Percentiles rank a stretch among this genome's conserved stretches.
These are phyloP conservation scores for Candida palmyrensis DNA, from an alignment of 805 yeast genomes.

Conservation along the genomic window DNA sequence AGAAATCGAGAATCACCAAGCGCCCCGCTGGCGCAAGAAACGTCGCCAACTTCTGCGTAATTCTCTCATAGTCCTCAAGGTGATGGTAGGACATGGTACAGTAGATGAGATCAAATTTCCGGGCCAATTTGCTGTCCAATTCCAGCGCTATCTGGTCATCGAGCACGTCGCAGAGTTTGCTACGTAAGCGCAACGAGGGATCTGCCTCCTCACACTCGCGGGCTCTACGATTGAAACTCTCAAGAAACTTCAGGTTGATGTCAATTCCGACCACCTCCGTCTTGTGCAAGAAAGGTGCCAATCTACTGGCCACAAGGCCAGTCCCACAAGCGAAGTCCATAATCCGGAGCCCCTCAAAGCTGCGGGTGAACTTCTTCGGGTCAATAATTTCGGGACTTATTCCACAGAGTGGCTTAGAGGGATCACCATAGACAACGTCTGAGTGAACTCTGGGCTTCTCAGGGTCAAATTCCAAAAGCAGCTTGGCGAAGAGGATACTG, in stretches of 20 bases:
- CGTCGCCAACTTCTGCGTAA: conserved; percentile 24
- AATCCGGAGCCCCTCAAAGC: conserved; percentile 4
- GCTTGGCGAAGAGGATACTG: conserved; percentile 14
- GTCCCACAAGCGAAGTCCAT: conserved; percentile 44
- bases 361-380: conserved; percentile 6
- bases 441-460: too few species aligned
- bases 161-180: conserved; percentile 21
- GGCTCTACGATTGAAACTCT: conserved; percentile 4
- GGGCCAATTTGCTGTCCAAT: conserved; percentile 11
- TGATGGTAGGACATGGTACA: conserved; percentile 39
- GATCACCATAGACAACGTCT: conserved; percentile 11
- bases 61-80: conserved; percentile 22
- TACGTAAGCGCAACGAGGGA: conserved; percentile 1
- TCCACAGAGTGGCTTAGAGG: conserved; percentile 8
- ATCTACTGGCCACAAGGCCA: conserved; percentile 28
- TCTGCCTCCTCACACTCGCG: neutral
- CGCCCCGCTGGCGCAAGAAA: conserved; percentile 28
- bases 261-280: conserved; percentile 32
- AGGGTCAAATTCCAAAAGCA: conserved; percentile 16
- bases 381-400: conserved; percentile 3
- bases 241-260: conserved; percentile 22
- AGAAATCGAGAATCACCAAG: conserved; percentile 33
- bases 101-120: conserved; percentile 25
- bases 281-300: conserved; percentile 22
- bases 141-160: conserved; percentile 10